phyloP scores from a whole-genome alignment of 345 rosid genomes.

The Streptanthus diversifolius region DNA sequence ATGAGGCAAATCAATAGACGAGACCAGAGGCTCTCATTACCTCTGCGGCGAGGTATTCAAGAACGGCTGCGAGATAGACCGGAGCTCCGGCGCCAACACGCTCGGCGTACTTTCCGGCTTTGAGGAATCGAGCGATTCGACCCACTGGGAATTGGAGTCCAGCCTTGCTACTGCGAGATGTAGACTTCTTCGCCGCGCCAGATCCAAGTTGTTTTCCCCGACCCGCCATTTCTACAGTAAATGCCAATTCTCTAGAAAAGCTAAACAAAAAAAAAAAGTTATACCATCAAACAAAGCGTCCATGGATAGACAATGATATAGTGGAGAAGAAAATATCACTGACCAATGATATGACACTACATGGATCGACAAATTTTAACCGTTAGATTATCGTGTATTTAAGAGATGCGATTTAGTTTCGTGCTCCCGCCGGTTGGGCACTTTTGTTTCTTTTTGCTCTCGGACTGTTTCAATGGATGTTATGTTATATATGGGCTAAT shows the following conservation, averaged over 20 bases:
- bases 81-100: constrained; percentile 99
- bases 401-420: constrained; percentile 30
- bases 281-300: neutral
- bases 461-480: neutral
- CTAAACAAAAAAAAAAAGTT: neutral
- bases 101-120: constrained; percentile 93
- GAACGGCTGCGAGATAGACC: constrained; percentile 96
- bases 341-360: constrained; percentile 43
- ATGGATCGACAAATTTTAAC: constrained; percentile 15
- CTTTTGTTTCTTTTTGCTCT: neutral
- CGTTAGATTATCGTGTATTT: constrained; percentile 35
- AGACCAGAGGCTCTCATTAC: constrained; percentile 23
- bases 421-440: neutral
- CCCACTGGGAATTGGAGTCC: constrained; percentile 93
- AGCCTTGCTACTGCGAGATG: constrained; percentile 90
- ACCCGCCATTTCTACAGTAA: constrained; percentile 55
- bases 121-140: constrained; percentile 87
- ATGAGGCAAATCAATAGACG: neutral
- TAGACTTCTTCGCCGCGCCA: constrained; percentile 77
- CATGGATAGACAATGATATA: too few species aligned
- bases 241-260: neutral
- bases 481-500: neutral
- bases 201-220: constrained; percentile 88
- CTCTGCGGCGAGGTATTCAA: constrained; percentile 93
- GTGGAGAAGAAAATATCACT: neutral